Percentiles rank a stretch among this genome's conserved stretches.
Conservation (phyloP, 1,284 basidiomycete genomes). For the Sanghuangporus sanghuang region DNA sequence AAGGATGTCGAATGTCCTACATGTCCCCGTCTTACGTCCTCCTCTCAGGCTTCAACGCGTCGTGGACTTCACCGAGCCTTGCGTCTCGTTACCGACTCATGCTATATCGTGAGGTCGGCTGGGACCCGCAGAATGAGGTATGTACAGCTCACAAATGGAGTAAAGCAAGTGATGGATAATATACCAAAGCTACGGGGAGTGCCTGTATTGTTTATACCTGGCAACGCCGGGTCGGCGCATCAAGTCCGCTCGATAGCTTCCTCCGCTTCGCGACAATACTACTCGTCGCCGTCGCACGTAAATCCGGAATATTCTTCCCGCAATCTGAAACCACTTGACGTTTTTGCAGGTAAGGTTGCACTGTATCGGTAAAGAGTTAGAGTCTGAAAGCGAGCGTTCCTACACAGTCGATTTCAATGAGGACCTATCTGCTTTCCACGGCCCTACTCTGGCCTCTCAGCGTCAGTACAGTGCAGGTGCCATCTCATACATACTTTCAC, state of each 20-base stretch:
- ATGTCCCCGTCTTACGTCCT: conserved; percentile 92
- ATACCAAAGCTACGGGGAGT: conserved; percentile 44
- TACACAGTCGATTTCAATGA: conserved; percentile 90
- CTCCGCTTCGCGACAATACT: conserved; percentile 81
- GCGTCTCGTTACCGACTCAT: conserved; percentile 77
- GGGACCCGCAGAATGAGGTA: conserved; percentile 63
- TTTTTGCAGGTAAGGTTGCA: conserved; percentile 66
- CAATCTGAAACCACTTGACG: conserved; percentile 60
- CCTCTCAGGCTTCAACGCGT: conserved; percentile 53
- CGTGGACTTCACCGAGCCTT: conserved; percentile 54
- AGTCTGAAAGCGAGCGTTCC: neutral
- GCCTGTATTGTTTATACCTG: conserved; percentile 94
- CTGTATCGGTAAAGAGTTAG: neutral
- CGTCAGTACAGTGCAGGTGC: conserved; percentile 72
- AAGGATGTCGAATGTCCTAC: conserved; percentile 96
- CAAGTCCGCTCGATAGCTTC: conserved; percentile 96
- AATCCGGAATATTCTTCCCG: conserved; percentile 46
- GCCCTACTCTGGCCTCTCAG: conserved; percentile 82
- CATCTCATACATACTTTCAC: conserved; percentile 71
- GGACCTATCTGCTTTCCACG: conserved; percentile 95
- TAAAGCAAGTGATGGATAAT: neutral
- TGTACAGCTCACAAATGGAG: conserved; percentile 20
- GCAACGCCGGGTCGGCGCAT: conserved; percentile 92
- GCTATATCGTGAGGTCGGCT: conserved; percentile 88
- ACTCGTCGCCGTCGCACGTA: conserved; percentile 45